Evolutionary conservation across 805 yeast species (phyloP), one percentile per base, ranked within the genome.

Genomic region (Myxozyma monticola): DNA sequence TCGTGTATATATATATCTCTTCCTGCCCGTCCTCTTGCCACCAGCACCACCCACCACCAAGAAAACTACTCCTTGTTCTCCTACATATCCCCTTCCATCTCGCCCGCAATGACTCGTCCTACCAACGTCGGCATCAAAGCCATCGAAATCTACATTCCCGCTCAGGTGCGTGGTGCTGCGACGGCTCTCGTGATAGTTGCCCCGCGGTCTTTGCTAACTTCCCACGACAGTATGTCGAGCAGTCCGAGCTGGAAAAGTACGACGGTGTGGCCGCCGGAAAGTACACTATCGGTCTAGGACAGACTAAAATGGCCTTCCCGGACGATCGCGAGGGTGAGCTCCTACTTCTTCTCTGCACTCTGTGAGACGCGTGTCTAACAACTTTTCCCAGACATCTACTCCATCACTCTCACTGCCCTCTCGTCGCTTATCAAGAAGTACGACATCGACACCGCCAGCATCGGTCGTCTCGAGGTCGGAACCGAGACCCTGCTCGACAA

Each of bases 241-340:
- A 93, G 75, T 74, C 83, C 42, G 98, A 88, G 48, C 75, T 93
- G 60, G 99, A 93, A 71, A 73, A 77, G 59, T 81, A 73, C 63
- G 96, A 90, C 68, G 87, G 85, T 49, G 90, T 91, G 55, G 80
- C 98, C 20, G 75, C 85, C 48, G 99, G 99, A 54, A 93, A 93
- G 71, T 93, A 89, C 78, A 93, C 99, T 67, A 91, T 93, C 70
- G 99, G 99, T 43, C 78, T 93, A 54, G 99, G 99, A 59, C 99
- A 93, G 76, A 91, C 96, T 65, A 88, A 89, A 72, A 93, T 93
- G 99, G 80, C 95, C 17, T 93, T 88, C 65, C 98, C 93, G 60
- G 85, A 91, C 68, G 99, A 93, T 74, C 83, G 96, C 71, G 98
- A 93, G 73, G 63, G 62, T 59, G 28, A 6, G 48, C 22, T 17